phyloP scores from a whole-genome alignment of 2,329 filamentous ascomycete genomes.

The Aureobasidium uvarum region DNA sequence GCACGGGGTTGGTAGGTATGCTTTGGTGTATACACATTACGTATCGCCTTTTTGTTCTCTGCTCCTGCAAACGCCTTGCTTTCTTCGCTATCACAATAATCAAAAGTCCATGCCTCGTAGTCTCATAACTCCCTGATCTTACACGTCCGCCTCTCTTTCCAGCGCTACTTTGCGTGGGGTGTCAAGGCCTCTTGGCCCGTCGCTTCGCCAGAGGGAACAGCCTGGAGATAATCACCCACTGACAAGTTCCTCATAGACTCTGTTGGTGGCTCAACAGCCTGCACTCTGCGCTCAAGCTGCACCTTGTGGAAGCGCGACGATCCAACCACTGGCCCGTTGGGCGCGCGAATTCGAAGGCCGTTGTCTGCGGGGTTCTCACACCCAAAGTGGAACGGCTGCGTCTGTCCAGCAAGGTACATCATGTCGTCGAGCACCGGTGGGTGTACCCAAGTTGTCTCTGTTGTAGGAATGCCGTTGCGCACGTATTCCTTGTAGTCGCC shows the following conservation, averaged over 20 bases:
- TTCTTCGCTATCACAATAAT: background rate
- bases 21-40: constrained; percentile 5
- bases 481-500: constrained; percentile 44
- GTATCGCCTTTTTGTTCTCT: background rate
- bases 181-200: background rate
- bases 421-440: constrained; percentile 44
- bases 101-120: constrained; percentile 1
- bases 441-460: constrained; percentile 49
- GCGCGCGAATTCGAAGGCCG: constrained; percentile 31
- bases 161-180: background rate
- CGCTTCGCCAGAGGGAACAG: background rate
- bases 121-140: background rate
- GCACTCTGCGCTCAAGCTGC: constrained; percentile 2
- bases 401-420: constrained; percentile 38
- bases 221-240: constrained; percentile 1
- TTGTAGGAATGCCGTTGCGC: constrained; percentile 44
- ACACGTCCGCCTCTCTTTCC: background rate
- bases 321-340: constrained; percentile 30
- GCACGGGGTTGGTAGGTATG: background rate
- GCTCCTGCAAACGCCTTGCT: constrained; percentile 11
- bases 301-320: constrained; percentile 28
- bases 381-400: constrained; percentile 37
- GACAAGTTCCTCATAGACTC: constrained; percentile 17
- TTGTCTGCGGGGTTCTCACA: constrained; percentile 30
- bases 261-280: background rate